These are phyloP conservation scores for Annulohypoxylon nitens DNA, from an alignment of 495 filamentous ascomycete species.

Conservation along the genomic window DNA sequence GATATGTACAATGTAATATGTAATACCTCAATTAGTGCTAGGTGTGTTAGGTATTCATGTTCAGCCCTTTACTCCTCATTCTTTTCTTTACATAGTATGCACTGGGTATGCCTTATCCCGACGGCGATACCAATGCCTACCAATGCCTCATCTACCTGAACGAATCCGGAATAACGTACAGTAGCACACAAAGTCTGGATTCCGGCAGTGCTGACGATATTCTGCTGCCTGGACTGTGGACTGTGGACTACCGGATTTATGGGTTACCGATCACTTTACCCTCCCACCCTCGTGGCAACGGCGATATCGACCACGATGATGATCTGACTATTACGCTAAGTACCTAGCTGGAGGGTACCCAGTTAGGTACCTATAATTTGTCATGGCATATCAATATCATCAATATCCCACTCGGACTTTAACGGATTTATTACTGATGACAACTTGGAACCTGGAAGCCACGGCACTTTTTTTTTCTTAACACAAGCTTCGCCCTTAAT, in stretches of 20 bases:
- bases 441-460: conserved; percentile 2
- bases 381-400: neutral
- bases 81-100: neutral
- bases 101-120: neutral
- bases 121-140: neutral
- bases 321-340: conserved; percentile 6
- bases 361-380: conserved; percentile 18
- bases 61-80: neutral
- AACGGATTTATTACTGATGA: conserved; percentile 39
- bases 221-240: conserved; percentile 33
- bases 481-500: conserved; percentile 1
- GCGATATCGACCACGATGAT: conserved; percentile 29
- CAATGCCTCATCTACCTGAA: conserved; percentile 2
- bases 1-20: conserved; percentile 1
- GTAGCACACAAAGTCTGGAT: neutral
- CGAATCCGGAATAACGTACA: neutral
- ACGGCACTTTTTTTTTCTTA: neutral
- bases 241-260: neutral
- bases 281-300: conserved; percentile 5
- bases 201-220: conserved; percentile 38
- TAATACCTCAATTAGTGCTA: neutral
- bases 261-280: conserved; percentile 16
- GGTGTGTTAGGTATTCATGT: neutral
- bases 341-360: neutral
- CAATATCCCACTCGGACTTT: conserved; percentile 37